Percentiles rank a stretch among this genome's conserved stretches.
These are phyloP conservation scores for Trichothecium sympodiale DNA, from an alignment of 2,329 filamentous ascomycete species.

Conservation along the genomic window DNA sequence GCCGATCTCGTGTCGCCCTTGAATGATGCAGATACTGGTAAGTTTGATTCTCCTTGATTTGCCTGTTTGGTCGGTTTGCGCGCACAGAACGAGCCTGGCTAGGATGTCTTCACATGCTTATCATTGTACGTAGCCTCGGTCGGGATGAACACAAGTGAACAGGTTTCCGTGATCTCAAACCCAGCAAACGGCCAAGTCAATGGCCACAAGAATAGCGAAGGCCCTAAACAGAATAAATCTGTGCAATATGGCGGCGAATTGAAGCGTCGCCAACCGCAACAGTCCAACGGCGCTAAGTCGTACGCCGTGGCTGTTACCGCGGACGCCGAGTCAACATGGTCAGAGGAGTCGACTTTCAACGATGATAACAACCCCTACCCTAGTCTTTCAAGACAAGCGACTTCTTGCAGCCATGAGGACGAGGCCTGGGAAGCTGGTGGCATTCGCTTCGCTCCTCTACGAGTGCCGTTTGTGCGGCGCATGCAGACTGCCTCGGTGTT, in stretches of 20 bases:
- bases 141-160: slow-evolving; percentile 8
- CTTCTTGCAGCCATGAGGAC: slow-evolving; percentile 11
- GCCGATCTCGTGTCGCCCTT: too few relatives aligned
- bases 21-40: too few relatives aligned
- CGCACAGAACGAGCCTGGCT: too few relatives aligned
- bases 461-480: slow-evolving; percentile 58
- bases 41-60: too few relatives aligned
- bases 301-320: slow-evolving; percentile 3
- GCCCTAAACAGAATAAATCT: background rate
- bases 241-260: background rate
- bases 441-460: slow-evolving; percentile 76
- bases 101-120: too few relatives aligned
- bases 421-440: slow-evolving; percentile 30
- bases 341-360: slow-evolving; percentile 3
- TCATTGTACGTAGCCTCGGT: too few relatives aligned
- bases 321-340: slow-evolving; percentile 3
- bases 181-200: slow-evolving; percentile 6
- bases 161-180: slow-evolving; percentile 12
- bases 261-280: background rate
- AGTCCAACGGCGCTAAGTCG: slow-evolving; percentile 1
- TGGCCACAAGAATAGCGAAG: slow-evolving; percentile 1
- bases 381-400: slow-evolving; percentile 10
- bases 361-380: slow-evolving; percentile 14
- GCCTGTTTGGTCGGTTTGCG: too few relatives aligned
- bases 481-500: slow-evolving; percentile 71